A percentile compares a stretch with the other conserved stretches of the same genome.
Conservation (phyloP, 148 eudicot species). For the Persicaria maculosa region DNA sequence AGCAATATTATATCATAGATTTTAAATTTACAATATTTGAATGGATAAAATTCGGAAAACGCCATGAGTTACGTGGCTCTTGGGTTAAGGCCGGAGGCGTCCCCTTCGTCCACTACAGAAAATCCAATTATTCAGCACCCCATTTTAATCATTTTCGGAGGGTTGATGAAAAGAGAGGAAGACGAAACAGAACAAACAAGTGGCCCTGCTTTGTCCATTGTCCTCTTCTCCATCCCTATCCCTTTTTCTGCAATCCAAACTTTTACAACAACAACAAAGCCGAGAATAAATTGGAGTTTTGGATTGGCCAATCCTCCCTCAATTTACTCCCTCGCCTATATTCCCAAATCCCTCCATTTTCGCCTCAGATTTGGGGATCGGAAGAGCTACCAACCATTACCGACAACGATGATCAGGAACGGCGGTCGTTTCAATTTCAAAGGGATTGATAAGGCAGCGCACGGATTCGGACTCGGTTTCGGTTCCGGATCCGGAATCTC, state of each 20-base stretch:
- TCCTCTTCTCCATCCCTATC: neutral
- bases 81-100: neutral
- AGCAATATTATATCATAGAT: too few relatives aligned
- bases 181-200: neutral
- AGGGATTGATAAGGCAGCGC: conserved; percentile 16
- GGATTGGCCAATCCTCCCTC: conserved; percentile 3
- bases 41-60: neutral
- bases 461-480: conserved; percentile 7
- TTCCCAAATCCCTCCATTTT: neutral
- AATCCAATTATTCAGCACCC: neutral
- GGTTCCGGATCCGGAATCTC: neutral
- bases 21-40: too few relatives aligned
- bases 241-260: neutral
- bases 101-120: neutral
- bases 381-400: neutral
- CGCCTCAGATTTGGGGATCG: neutral
- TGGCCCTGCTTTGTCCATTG: conserved; percentile 6
- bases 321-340: neutral
- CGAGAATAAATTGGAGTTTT: neutral
- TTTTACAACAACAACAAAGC: neutral
- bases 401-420: conserved; percentile 24
- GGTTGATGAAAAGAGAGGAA: neutral
- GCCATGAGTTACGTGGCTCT: neutral
- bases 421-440: conserved; percentile 22
- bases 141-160: neutral